phyloP scores from a whole-genome alignment of 31 red algal genomes.

The Asparagopsis taxiformis region DNA sequence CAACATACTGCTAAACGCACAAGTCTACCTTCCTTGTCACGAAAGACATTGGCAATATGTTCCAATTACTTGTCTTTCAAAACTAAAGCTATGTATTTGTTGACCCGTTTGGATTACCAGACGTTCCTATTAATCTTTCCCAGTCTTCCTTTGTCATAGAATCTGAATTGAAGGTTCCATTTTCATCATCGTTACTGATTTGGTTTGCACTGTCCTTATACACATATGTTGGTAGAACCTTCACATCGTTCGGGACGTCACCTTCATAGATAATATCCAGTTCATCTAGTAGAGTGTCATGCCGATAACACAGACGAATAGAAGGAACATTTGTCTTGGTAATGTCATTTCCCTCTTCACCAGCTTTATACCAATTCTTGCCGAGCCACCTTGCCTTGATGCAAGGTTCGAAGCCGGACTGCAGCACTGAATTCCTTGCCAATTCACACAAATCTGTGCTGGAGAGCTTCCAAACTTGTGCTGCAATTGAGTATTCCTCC shows the following conservation, averaged over 20 bases:
- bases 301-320: slow-evolving; percentile 79
- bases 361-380: slow-evolving; percentile 44
- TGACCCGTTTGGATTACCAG: too few relatives aligned
- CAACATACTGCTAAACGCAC: too few relatives aligned
- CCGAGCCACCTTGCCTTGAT: slow-evolving; percentile 90
- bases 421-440: slow-evolving; percentile 93
- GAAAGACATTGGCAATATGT: too few relatives aligned
- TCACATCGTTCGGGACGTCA: slow-evolving; percentile 9
- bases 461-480: slow-evolving; percentile 84
- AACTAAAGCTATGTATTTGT: too few relatives aligned
- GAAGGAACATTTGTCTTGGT: slow-evolving; percentile 84
- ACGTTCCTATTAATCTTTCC: background rate
- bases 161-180: background rate
- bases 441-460: slow-evolving; percentile 91
- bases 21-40: too few relatives aligned
- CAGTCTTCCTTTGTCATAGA: background rate
- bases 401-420: slow-evolving; percentile 94
- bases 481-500: slow-evolving; percentile 95
- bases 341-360: slow-evolving; percentile 72
- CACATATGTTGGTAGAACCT: slow-evolving; percentile 23
- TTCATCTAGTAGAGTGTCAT: slow-evolving; percentile 79
- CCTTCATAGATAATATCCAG: slow-evolving; percentile 55
- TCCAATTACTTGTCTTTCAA: too few relatives aligned
- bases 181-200: background rate
- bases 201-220: background rate